Base-by-base conservation (phyloP, 1,284 basidiomycete genomes). In the Ceratobasidium sp. region DNA sequence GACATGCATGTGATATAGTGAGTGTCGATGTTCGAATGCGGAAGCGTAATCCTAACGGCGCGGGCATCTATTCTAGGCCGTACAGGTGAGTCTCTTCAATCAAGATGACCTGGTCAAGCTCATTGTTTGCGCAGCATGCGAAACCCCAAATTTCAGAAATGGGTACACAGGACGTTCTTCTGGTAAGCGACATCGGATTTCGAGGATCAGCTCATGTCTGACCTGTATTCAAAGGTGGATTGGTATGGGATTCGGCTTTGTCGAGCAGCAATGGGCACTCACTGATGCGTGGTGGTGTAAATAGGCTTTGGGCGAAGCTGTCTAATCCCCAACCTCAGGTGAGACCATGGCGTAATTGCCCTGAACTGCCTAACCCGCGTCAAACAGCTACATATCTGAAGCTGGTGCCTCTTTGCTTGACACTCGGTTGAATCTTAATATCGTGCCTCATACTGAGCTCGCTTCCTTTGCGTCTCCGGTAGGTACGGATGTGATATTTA, bases 401-500 rank as follows among this genome's bases (percentile, higher is more conserved):
- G 92, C 93, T 1, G 94, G 94, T 2, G 94, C 94, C 17, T 95
- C 92, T 3, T 79, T 94, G 47, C 80, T 97, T 8, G 94, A 96
- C 75, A 82, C 85, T 60, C 85, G 92, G 13, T 82, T 97, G 35
- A 80, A 84, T 35, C 80, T 94, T 5, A 79, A 90, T 74, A 91
- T 97, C 70, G 94, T 97, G 2, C 94, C 94, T 42, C 86, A 86
- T 29, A 96, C 94, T 0, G 87, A 93, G 74, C 82, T 96, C 0
- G 92, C 93, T 29, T 89, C 89, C 0, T 81, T 96, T 38, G 89
- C 91, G 13, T 93, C 89, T 75, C 87, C 86, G 2, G 91, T 91
- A 73, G 71, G 86, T 77, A 35, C 47, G 32, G 32, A 49, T 35
- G 15, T 29, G 43, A 27, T 47, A 15, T 32, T 52, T 69, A 22